These are phyloP conservation scores for Yamadazyma spencermartinsiae DNA, from an alignment of 1,139 yeast species.

Conservation along the genomic window DNA sequence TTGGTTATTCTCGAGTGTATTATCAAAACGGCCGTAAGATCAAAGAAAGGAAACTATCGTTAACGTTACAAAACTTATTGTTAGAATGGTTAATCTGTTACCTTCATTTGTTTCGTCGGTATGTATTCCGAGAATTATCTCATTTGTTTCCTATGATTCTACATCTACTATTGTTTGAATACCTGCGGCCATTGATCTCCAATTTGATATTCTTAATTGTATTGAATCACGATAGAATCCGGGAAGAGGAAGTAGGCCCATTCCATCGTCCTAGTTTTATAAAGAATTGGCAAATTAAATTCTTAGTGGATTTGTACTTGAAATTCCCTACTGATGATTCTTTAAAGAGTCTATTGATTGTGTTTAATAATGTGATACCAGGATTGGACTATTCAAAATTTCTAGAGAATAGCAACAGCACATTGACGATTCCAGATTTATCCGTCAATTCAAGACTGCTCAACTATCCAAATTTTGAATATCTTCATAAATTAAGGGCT, in stretches of 20 bases:
- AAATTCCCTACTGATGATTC: constrained; percentile 39
- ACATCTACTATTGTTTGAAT: constrained; percentile 34
- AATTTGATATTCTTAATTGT: constrained; percentile 29
- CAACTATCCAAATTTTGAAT: constrained; percentile 17
- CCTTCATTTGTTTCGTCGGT: constrained; percentile 28
- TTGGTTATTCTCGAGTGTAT: constrained; percentile 32
- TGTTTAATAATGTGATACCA: constrained; percentile 27
- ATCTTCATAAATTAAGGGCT: constrained; percentile 4
- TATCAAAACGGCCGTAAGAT: constrained; percentile 23
- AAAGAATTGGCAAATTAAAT: constrained; percentile 38
- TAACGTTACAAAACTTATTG: constrained; percentile 23
- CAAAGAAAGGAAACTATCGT: constrained; percentile 25
- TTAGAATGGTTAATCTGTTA: constrained; percentile 34
- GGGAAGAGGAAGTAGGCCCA: too few relatives aligned
- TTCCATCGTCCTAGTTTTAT: constrained; percentile 17
- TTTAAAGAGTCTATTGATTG: constrained; percentile 24
- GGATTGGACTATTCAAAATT: constrained; percentile 19
- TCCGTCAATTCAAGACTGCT: constrained; percentile 10
- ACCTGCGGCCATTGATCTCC: constrained; percentile 30
- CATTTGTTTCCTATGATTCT: constrained; percentile 29
- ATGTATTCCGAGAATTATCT: constrained; percentile 17
- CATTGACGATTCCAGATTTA: neutral
- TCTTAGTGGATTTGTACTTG: constrained; percentile 30
- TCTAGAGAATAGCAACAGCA: neutral
- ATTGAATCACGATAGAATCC: too few relatives aligned